These are phyloP conservation scores for Clausena lansium DNA, from an alignment of 345 rosid genomes.

Conservation along the genomic window DNA sequence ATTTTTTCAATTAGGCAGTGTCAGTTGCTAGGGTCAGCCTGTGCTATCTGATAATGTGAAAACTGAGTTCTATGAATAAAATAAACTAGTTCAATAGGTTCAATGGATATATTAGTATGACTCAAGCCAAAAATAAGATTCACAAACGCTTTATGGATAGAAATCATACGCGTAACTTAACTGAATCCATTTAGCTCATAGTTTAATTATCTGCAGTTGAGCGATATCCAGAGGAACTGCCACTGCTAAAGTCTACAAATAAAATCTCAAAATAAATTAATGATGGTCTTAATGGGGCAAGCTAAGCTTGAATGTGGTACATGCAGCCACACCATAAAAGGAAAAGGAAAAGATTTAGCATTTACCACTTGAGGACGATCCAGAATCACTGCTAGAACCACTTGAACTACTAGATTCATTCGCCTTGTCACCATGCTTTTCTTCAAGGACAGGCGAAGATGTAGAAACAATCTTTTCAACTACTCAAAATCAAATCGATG, in stretches of 20 bases:
- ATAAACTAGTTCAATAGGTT: background rate
- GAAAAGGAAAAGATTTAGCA: background rate
- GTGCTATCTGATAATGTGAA: background rate
- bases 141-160: background rate
- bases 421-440: slow-evolving; percentile 28
- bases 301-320: background rate
- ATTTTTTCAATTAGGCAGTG: background rate
- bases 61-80: background rate
- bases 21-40: background rate
- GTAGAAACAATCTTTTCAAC: slow-evolving; percentile 23
- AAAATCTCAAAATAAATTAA: slow-evolving; percentile 1
- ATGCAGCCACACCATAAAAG: background rate
- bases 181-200: slow-evolving; percentile 17
- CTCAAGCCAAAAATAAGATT: background rate
- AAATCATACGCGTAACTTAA: slow-evolving; percentile 23
- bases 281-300: background rate
- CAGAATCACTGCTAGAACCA: slow-evolving; percentile 44
- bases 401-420: slow-evolving; percentile 47
- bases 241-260: slow-evolving; percentile 43
- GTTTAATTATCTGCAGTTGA: slow-evolving; percentile 26
- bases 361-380: slow-evolving; percentile 56
- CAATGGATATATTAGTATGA: background rate
- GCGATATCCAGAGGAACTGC: slow-evolving; percentile 37
- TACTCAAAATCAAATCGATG: slow-evolving; percentile 13
- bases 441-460: slow-evolving; percentile 28